Evolutionary conservation across 2,329 filamentous ascomycete species (phyloP).

Genomic region (Gaeumannomyces tritici): DNA sequence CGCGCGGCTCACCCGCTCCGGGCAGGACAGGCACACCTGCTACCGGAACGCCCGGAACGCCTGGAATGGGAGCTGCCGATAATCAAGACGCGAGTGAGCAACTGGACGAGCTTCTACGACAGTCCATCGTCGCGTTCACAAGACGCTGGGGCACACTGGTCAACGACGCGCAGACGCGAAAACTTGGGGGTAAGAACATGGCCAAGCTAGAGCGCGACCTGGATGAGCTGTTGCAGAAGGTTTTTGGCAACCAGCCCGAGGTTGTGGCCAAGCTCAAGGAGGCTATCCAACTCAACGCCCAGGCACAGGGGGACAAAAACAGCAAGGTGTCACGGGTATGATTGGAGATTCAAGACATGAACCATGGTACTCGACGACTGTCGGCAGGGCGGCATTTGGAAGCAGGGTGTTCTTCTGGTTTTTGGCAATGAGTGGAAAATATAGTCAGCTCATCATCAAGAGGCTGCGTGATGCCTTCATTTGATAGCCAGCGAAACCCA

Average conservation of each 20-base stretch:
- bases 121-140: conserved; percentile 54
- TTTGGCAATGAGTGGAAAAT: background rate
- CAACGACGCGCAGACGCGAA: conserved; percentile 35
- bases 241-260: conserved; percentile 50
- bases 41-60: conserved; percentile 8
- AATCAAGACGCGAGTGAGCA: conserved; percentile 52
- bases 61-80: conserved; percentile 15
- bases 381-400: no score
- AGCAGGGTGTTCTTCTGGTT: background rate
- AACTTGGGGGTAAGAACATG: conserved; percentile 38
- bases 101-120: conserved; percentile 51
- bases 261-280: conserved; percentile 51
- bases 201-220: conserved; percentile 47
- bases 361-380: no score
- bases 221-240: conserved; percentile 43
- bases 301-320: conserved; percentile 33
- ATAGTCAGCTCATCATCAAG: background rate
- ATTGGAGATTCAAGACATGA: background rate
- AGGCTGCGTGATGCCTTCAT: no score
- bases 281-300: conserved; percentile 46
- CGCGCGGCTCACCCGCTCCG: conserved; percentile 15
- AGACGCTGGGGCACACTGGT: conserved; percentile 46
- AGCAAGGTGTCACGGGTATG: conserved; percentile 10
- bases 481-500: no score
- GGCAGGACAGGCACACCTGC: conserved; percentile 1